A percentile compares a stretch with the other conserved stretches of the same genome.
Evolutionary conservation across 176 grass and related monocot genomes (phyloP).

Genomic region (Triticum dicoccoides): DNA sequence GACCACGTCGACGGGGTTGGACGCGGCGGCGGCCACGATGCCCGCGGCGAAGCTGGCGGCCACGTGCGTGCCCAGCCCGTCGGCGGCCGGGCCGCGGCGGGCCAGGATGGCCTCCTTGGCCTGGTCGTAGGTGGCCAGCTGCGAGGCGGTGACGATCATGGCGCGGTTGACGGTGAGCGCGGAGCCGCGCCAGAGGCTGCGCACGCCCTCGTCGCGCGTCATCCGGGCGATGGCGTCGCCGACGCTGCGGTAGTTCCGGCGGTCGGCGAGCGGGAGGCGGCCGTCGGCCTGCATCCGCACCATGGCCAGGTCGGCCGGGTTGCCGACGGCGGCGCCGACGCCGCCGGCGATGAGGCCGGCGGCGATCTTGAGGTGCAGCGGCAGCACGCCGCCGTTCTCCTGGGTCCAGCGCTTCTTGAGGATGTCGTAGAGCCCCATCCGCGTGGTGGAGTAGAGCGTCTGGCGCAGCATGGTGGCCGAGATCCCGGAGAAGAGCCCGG

Average conservation of each 20-base stretch:
- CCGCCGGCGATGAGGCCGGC: conserved; percentile 77
- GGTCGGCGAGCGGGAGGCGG: conserved; percentile 65
- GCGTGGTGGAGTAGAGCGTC: conserved; percentile 93
- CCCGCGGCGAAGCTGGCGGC: conserved; percentile 75
- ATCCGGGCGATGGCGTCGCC: conserved; percentile 75
- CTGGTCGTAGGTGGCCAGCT: conserved; percentile 86
- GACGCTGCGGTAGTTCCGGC: conserved; percentile 81
- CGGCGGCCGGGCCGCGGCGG: conserved; percentile 34
- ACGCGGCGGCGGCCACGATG: conserved; percentile 57
- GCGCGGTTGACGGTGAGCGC: conserved; percentile 85
- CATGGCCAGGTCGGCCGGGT: conserved; percentile 95
- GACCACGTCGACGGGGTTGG: conserved; percentile 80
- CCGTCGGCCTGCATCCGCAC: conserved; percentile 98
- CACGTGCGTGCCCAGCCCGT: conserved; percentile 74
- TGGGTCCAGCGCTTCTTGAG: conserved; percentile 72
- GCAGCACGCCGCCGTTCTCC: conserved; percentile 50
- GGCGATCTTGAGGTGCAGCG: conserved; percentile 67
- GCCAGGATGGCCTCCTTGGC: conserved; percentile 84
- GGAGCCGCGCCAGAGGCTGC: conserved; percentile 80
- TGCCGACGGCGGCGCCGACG: conserved; percentile 77
- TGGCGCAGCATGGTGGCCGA: conserved; percentile 86
- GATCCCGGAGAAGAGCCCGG: conserved; percentile 72
- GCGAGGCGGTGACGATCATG: conserved; percentile 91
- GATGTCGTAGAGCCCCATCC: conserved; percentile 94
- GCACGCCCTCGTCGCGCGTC: conserved; percentile 66